Conservation (phyloP, 768 basidiomycete species). For the Boletus subcaerulescens region DNA sequence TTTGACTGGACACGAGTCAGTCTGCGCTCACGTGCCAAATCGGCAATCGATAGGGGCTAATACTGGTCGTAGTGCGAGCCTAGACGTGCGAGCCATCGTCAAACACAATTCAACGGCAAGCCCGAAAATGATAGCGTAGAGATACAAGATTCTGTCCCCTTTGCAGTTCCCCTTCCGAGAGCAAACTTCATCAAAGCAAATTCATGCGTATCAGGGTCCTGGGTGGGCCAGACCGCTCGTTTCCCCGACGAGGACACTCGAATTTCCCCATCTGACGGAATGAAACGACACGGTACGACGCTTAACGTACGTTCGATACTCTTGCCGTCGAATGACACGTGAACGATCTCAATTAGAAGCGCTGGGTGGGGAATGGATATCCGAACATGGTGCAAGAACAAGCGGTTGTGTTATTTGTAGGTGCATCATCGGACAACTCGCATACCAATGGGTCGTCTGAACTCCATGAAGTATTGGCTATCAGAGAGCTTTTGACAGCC, state of each 20-base stretch:
- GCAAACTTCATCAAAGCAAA: slow-evolving; percentile 52
- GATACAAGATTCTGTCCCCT: slow-evolving; percentile 2
- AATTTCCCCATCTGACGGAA: slow-evolving; percentile 11
- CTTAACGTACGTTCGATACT: neutral
- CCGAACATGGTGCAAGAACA: slow-evolving; percentile 18
- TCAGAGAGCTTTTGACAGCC: slow-evolving; percentile 2
- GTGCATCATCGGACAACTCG: slow-evolving; percentile 16
- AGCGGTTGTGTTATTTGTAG: neutral
- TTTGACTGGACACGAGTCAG: slow-evolving; percentile 4
- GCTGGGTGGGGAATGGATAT: neutral
- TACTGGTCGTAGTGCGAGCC: slow-evolving; percentile 26
- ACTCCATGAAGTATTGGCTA: slow-evolving; percentile 16
- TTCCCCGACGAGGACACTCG: slow-evolving; percentile 18
- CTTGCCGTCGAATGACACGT: slow-evolving; percentile 13
- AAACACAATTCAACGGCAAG: slow-evolving; percentile 52
- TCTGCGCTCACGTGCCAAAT: slow-evolving; percentile 25
- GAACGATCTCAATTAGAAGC: slow-evolving; percentile 4
- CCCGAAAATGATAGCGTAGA: slow-evolving; percentile 41
- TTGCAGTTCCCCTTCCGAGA: slow-evolving; percentile 21
- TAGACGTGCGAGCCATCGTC: too few relatives aligned
- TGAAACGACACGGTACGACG: slow-evolving; percentile 8
- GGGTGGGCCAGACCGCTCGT: slow-evolving; percentile 19
- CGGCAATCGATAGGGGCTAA: slow-evolving; percentile 16
- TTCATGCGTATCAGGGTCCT: slow-evolving; percentile 30
- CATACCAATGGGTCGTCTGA: neutral